Conservation (phyloP, 345 rosid genomes). For the Lepidium africanum region DNA sequence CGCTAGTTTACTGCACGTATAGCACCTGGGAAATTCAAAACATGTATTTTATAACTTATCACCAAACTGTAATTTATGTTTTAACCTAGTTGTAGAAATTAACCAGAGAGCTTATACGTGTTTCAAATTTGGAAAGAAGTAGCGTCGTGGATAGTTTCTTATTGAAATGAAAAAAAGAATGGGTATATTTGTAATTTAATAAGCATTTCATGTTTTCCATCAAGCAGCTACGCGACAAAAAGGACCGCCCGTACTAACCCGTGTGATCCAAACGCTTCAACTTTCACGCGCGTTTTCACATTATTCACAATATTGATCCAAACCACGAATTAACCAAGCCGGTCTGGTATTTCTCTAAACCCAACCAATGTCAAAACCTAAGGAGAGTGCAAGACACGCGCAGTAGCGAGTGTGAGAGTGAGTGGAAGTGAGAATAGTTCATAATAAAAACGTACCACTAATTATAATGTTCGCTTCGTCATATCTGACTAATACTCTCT, state of each 20-base stretch:
- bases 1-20: too few species aligned
- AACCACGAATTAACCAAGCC: too few species aligned
- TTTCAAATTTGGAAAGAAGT: not conserved
- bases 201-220: not conserved
- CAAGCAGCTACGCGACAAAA: conserved; percentile 25
- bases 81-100: not conserved
- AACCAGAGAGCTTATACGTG: not conserved
- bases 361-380: too few species aligned
- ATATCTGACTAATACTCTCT: conserved; percentile 28
- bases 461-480: conserved; percentile 31
- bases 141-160: too few species aligned
- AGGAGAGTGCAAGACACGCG: too few species aligned
- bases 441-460: conserved; percentile 20
- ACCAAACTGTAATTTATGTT: too few species aligned
- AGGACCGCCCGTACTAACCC: conserved; percentile 10
- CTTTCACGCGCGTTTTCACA: not conserved
- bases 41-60: too few species aligned
- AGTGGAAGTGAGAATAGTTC: not conserved
- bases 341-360: too few species aligned
- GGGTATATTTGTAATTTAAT: too few species aligned
- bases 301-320: too few species aligned
- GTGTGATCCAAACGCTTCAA: conserved; percentile 11
- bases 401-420: not conserved
- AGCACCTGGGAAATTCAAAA: too few species aligned
- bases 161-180: too few species aligned